Conservation (phyloP, 1,284 basidiomycete genomes). For the Cryptococcus sp. region DNA sequence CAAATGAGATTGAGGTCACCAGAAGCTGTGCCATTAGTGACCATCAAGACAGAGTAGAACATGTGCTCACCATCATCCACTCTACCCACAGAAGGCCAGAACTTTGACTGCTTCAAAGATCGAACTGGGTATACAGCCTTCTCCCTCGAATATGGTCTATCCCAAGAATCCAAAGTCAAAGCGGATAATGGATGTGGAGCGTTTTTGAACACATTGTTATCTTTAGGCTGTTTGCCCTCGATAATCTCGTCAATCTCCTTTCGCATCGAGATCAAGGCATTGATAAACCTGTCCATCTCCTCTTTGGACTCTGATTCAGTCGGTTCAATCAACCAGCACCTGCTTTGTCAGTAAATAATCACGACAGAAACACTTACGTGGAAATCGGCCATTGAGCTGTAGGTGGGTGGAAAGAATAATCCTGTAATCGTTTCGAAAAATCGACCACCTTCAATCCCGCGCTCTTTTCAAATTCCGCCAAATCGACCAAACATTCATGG, state of each 20-base stretch:
- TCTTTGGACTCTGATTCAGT: conserved; percentile 89
- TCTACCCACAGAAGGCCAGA: conserved; percentile 86
- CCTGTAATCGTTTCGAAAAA: conserved; percentile 85
- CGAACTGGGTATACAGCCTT: conserved; percentile 78
- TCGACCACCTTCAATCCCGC: conserved; percentile 88
- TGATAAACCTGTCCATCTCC: conserved; percentile 91
- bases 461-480: conserved; percentile 86
- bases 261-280: conserved; percentile 94
- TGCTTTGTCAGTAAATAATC: background rate
- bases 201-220: conserved; percentile 87
- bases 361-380: conserved; percentile 63
- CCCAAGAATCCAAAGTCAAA: conserved; percentile 75
- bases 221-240: conserved; percentile 74
- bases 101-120: conserved; percentile 76
- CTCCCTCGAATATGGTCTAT: conserved; percentile 80
- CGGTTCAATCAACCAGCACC: conserved; percentile 70
- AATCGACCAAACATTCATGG: conserved; percentile 90
- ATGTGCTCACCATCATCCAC: conserved; percentile 75
- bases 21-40: conserved; percentile 24
- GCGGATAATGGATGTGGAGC: conserved; percentile 84
- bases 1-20: conserved; percentile 55
- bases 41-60: background rate
- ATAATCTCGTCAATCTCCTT: conserved; percentile 85
- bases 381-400: conserved; percentile 73
- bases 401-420: conserved; percentile 44